phyloP scores from a whole-genome alignment of 306 rosid genomes.

The Vigna nakashimae region DNA sequence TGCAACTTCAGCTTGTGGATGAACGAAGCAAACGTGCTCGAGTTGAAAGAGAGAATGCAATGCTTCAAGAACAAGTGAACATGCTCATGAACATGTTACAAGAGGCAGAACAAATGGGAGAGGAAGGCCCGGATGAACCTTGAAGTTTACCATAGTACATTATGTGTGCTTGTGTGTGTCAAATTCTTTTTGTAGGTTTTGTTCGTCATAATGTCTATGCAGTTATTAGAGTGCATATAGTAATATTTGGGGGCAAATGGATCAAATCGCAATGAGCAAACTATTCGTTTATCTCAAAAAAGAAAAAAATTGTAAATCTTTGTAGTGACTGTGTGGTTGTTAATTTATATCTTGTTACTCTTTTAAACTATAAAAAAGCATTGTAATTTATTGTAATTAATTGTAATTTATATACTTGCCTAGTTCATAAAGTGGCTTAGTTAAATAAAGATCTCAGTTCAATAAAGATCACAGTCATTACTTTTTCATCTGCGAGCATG shows the following conservation, averaged over 20 bases:
- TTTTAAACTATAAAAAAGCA: not conserved
- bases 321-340: not conserved
- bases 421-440: not conserved
- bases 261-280: slow-evolving; percentile 28
- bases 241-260: not conserved
- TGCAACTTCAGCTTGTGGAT: slow-evolving; percentile 83
- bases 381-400: not conserved
- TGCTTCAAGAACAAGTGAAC: slow-evolving; percentile 81
- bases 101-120: slow-evolving; percentile 66
- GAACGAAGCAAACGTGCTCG: slow-evolving; percentile 76
- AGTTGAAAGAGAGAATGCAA: slow-evolving; percentile 76
- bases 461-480: not conserved
- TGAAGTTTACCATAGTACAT: not conserved
- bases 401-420: not conserved
- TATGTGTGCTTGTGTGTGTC: slow-evolving; percentile 1
- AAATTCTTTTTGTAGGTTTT: slow-evolving; percentile 58
- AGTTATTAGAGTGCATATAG: slow-evolving; percentile 36
- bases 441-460: not conserved
- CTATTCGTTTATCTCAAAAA: slow-evolving; percentile 39
- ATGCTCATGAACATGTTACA: slow-evolving; percentile 94
- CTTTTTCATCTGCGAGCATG: not conserved
- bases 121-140: slow-evolving; percentile 62
- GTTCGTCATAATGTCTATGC: slow-evolving; percentile 32
- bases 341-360: slow-evolving; percentile 6
- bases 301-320: slow-evolving; percentile 30